Evolutionary conservation across 1,284 basidiomycete genomes (phyloP), one percentile per base, ranked within the genome.

Genomic region (Trametes versicolor): DNA sequence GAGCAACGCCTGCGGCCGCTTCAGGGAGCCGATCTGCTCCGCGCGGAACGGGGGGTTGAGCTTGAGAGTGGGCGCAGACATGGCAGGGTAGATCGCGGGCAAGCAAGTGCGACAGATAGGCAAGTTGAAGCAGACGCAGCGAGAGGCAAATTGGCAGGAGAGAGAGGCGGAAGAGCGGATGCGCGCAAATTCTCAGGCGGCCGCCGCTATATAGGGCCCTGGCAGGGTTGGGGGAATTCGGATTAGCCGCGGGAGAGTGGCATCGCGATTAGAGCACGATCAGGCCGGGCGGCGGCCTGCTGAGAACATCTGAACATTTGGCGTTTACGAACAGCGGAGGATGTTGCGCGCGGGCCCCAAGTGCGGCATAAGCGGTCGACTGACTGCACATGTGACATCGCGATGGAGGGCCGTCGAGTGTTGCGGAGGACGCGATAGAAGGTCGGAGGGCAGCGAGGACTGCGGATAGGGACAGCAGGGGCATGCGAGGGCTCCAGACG

Each of bases 21-120:
- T 81, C 69, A 86, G 79, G 27, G 81, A 82, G 37, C 82, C 82
- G 60, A 82, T 76, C 67, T 81, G 80, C 45, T 82, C 80, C 15
- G 79, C 80, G 36, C 80, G 79, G 74, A 79, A 80, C 13, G 80
- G 80, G 0, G 79, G 79, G 64, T 71, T 64, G 27, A 78, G 69
- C 61, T 74, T 73, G 39, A 73, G 65, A 10, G 64, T 66, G 54
- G 63, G 53, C 8, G 63, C 43, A 37, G 70, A 64, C 70, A 71
- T 72, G 45, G 7, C n/a, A 43, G 55, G 37, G 50, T 13, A 21
- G 29, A 51, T 34, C 50, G 34, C 29, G 53, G 34, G 47, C 10
- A 39, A 53, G 36, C 34, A 41, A 39, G 43, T 23, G 32, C n/a
- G 39, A 41, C 25, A 23, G 12, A 47, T 8, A 55, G 21, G n/a